Base-by-base conservation (phyloP, 2,329 filamentous ascomycete genomes). In the Calonectria fujianensis region DNA sequence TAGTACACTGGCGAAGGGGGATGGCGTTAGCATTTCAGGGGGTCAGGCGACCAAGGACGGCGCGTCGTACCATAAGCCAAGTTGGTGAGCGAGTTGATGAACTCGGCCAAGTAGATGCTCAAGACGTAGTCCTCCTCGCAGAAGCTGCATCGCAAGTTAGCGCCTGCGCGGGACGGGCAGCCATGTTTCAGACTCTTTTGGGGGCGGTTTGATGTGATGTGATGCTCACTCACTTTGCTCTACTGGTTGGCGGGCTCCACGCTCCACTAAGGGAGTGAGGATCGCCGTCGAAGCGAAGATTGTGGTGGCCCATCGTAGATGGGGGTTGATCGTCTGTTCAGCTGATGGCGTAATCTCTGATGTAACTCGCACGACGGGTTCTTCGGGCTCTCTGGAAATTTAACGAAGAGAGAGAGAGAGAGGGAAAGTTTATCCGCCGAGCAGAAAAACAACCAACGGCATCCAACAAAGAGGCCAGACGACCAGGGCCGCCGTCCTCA, bases 41-140 rank as follows among this genome's bases (percentile, higher is more conserved):
- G 75, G 89, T 90, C 48, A n/a, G n/a, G 16, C n/a, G 31, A 13
- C 24, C 2, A 24, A 24, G 24, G 24, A 39, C 57, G 31, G 24
- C 29, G 20, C 64, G 32, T 51, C 87, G 77, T 90, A 91, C 82
- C 77, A 63, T 86, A 87, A 2, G 85, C 77, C 24, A 85, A 69
- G 74, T 86, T 88, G 48, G 86, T 86, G 18, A 87, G 70, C 0
- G 85, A 85, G 74, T 88, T 88, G 76, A 87, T 85, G 65, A 88
- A 87, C 74, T 88, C 86, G 37, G 86, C 86, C 9, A 88, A 76
- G 68, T 85, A 87, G 20, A 84, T 79, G 2, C 85, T 86, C 27
- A 88, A 76, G n/a, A 82, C 82, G 78, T 88, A 88, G 80, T 92
- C 90, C 84, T 92, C 83, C 68, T 86, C 84, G 61, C 84, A 85